Evolutionary conservation across 2,329 filamentous ascomycete species (phyloP).

Genomic region (Boeremia lycopersici): DNA sequence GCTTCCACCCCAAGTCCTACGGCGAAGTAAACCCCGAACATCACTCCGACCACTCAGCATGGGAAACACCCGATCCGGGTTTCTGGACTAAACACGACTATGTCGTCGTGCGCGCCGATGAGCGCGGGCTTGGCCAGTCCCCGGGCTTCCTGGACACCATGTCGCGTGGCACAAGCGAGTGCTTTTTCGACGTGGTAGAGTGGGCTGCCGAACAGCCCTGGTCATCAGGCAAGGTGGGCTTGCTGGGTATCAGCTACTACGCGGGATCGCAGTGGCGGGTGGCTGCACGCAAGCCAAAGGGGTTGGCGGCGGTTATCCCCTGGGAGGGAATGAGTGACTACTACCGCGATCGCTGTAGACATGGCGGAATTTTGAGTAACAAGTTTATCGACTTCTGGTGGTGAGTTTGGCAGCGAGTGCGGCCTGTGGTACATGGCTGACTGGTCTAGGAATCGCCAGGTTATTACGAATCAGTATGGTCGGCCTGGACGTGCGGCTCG

Average conservation of each 20-base stretch:
- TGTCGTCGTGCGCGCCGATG: conserved; percentile 54
- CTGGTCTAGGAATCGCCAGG: conserved; percentile 63
- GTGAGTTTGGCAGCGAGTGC: conserved; percentile 13
- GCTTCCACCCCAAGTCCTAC: conserved; percentile 59
- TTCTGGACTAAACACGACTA: conserved; percentile 49
- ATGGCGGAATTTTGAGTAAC: conserved; percentile 48
- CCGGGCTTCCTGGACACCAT: conserved; percentile 61
- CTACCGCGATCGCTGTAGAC: conserved; percentile 54
- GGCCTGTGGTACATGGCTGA: neutral
- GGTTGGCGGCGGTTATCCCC: conserved; percentile 58
- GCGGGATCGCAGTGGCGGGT: conserved; percentile 62
- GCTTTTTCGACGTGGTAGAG: conserved; percentile 59
- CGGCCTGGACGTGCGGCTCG: conserved; percentile 55
- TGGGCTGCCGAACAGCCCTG: conserved; percentile 59
- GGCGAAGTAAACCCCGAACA: conserved; percentile 42
- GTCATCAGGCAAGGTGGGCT: conserved; percentile 58
- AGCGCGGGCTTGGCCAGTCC: conserved; percentile 59
- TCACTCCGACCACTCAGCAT: conserved; percentile 50
- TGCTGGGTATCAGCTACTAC: conserved; percentile 60
- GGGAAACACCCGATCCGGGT: conserved; percentile 52
- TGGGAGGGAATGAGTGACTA: conserved; percentile 65
- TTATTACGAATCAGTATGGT: conserved; percentile 72
- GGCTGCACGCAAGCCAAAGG: conserved; percentile 58
- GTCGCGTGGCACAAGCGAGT: conserved; percentile 58
- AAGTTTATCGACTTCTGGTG: conserved; percentile 63